Evolutionary conservation across 1,284 basidiomycete genomes (phyloP).

Genomic region (Mycosarcoma mackinlayi): DNA sequence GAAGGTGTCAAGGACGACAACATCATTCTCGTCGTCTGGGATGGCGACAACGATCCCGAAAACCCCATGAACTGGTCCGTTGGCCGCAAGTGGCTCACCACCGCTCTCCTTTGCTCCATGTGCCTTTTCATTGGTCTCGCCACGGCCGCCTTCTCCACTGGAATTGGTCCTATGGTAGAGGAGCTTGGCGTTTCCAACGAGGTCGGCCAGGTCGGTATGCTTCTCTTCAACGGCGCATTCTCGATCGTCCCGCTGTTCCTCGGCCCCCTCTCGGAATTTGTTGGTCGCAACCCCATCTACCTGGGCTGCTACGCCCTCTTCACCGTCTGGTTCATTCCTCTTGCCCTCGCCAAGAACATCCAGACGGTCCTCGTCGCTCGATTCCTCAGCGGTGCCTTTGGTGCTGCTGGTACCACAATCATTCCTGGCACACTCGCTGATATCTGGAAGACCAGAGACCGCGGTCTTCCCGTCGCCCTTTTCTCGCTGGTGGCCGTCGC

Average conservation of each 20-base stretch:
- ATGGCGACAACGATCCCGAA: conserved; percentile 54
- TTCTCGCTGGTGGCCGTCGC: conserved; percentile 68
- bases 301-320: conserved; percentile 65
- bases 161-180: conserved; percentile 57
- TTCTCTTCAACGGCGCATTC: conserved; percentile 61
- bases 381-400: conserved; percentile 65
- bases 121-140: conserved; percentile 64
- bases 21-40: conserved; percentile 58
- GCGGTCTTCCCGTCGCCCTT: conserved; percentile 62
- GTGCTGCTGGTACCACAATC: conserved; percentile 63
- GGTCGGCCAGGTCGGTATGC: conserved; percentile 66
- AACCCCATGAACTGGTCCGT: conserved; percentile 61
- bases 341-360: conserved; percentile 66
- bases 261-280: conserved; percentile 67
- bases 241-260: conserved; percentile 62
- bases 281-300: conserved; percentile 66
- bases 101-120: conserved; percentile 63
- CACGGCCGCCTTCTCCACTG: conserved; percentile 66
- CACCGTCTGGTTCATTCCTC: conserved; percentile 63
- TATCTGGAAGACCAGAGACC: conserved; percentile 65
- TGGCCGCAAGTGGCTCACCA: conserved; percentile 53
- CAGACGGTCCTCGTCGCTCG: conserved; percentile 63
- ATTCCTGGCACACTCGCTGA: conserved; percentile 54
- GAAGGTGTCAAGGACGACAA: conserved; percentile 43
- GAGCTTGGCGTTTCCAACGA: conserved; percentile 63